Conservation (phyloP, 371 early-diverging fungal species). For the Circinella minor region DNA sequence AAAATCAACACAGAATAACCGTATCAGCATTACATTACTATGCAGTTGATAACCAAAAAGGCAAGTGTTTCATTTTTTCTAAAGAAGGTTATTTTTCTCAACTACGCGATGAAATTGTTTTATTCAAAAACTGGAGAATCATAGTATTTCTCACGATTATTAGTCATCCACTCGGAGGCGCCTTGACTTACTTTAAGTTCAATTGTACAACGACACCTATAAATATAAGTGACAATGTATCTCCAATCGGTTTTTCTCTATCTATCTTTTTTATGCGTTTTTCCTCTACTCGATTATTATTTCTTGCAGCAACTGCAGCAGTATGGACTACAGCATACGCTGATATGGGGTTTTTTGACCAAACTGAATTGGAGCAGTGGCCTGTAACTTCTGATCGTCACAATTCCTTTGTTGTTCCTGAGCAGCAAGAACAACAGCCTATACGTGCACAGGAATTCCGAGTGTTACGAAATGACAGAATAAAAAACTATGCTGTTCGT, state of each 20-base stretch:
- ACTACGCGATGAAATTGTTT: too few relatives aligned
- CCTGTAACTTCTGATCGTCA: background rate
- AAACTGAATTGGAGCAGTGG: background rate
- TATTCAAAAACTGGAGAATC: too few relatives aligned
- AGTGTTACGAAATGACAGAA: slow-evolving; percentile 22
- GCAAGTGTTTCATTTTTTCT: too few relatives aligned
- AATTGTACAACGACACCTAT: too few relatives aligned
- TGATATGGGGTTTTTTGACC: background rate
- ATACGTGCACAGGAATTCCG: slow-evolving; percentile 4
- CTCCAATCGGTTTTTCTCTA: background rate
- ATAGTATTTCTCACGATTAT: too few relatives aligned
- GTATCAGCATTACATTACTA: too few relatives aligned
- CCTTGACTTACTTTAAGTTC: too few relatives aligned
- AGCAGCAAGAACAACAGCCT: slow-evolving; percentile 5
- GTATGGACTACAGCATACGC: background rate
- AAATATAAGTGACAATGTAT: background rate
- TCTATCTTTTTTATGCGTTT: background rate
- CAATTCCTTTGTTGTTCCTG: background rate
- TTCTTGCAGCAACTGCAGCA: background rate
- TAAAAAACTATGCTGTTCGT: slow-evolving; percentile 33
- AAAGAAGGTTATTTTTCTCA: too few relatives aligned
- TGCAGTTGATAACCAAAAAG: too few relatives aligned
- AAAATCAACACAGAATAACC: too few relatives aligned
- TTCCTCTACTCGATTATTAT: background rate
- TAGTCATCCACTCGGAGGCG: too few relatives aligned